Percentiles rank a stretch among this genome's conserved stretches.
Conservation (phyloP, 441 rosid species). For the Gossypium gossypioides region DNA sequence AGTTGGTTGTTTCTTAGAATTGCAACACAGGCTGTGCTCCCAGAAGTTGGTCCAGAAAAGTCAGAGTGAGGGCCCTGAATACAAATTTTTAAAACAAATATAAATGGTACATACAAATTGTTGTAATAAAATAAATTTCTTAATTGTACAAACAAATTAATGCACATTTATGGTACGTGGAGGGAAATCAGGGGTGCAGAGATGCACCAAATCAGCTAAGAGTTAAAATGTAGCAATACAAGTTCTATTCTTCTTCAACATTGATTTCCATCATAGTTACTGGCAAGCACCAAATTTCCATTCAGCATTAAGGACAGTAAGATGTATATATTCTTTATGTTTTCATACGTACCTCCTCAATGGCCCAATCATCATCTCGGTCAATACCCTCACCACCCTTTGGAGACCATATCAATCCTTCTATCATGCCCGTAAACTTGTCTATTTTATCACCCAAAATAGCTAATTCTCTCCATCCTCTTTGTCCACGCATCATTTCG, state of each 20-base stretch:
- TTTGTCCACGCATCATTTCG: slow-evolving; percentile 95
- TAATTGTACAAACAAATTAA: not conserved
- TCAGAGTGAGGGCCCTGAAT: slow-evolving; percentile 88
- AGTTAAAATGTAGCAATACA: not conserved
- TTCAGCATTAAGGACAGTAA: not conserved
- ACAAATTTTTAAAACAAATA: not conserved
- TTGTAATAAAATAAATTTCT: not conserved
- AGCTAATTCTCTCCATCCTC: slow-evolving; percentile 94
- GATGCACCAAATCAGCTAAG: not conserved
- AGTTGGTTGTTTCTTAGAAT: slow-evolving; percentile 51
- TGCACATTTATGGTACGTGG: not conserved
- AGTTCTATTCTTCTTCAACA: not conserved
- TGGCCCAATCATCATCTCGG: slow-evolving; percentile 58
- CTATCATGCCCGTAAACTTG: slow-evolving; percentile 83
- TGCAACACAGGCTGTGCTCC: slow-evolving; percentile 81
- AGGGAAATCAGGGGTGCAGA: not conserved
- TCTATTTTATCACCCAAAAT: slow-evolving; percentile 69
- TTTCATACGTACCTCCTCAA: slow-evolving; percentile 55
- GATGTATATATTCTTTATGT: not conserved
- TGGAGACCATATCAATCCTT: slow-evolving; percentile 91
- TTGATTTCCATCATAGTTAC: not conserved
- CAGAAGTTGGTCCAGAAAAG: slow-evolving; percentile 70
- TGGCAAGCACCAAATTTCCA: not conserved
- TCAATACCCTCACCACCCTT: slow-evolving; percentile 39
- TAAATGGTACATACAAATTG: not conserved